Base-by-base conservation (phyloP, 2,329 filamentous ascomycete genomes). In the Xenoacremonium recifei region DNA sequence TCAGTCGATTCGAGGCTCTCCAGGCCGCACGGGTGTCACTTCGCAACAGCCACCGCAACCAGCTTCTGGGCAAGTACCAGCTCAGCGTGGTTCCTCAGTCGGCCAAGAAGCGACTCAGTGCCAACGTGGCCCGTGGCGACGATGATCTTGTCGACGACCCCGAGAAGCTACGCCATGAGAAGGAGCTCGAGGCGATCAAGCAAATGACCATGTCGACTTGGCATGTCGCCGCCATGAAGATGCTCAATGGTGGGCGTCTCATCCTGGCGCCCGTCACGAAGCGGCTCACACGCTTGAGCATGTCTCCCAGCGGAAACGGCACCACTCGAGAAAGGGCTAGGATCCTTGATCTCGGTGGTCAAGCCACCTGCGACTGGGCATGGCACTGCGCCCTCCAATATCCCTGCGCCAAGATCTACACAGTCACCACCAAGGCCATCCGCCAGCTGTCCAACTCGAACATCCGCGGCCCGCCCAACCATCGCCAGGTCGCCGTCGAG, bases 311-410 rank as follows among this genome's bases (percentile, higher is more conserved):
- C n/a, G 57, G 62, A 21, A 59, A 71, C 31, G 73, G 74, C 27
- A 63, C 66, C 15, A 60, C 66, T 38, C 70, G 71, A 45, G 70
- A 79, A 44, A 76, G 82, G 18, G 70, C 82, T 4, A 75, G 86
- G 23, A 85, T 96, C 43, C 78, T 97, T 19, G 92, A 97, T 61
- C 82, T 96, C 23, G 90, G 88, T 36, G 91, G 91, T 33, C 84
- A 92, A 60, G 77, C 85, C 1, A 82, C 87, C 12, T 92, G 89
- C 61, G 90, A 95, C 65, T 99, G 93, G 93, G 92, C 88, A 17
- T 99, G 93, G 93, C 84, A 93, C 61, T 87, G 89, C 44, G 90
- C 93, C 1, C 76, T 87, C 36, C 85, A 92, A 62, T 93, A 91
- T 65, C 89, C 88, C 15, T 85, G 89, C 62, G 79, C 87, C 42